Evolutionary conservation across 345 rosid genomes (phyloP).

Genomic region (Tarenaya hassleriana): DNA sequence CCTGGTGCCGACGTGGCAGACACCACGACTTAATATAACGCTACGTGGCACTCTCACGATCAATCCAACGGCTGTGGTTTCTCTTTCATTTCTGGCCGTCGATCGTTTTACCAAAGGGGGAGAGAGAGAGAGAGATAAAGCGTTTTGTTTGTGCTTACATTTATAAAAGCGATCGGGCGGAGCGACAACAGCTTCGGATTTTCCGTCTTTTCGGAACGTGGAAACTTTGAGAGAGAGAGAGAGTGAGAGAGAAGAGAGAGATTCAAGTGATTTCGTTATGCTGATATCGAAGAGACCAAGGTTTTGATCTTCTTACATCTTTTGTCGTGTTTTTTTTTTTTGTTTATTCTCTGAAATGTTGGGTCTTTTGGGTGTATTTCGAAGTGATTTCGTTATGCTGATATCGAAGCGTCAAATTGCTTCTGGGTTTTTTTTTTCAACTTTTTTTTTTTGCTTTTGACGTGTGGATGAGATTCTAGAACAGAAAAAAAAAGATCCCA

Average conservation of each 20-base stretch:
- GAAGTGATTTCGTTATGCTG: no score
- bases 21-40: slow-evolving; percentile 18
- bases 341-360: not conserved
- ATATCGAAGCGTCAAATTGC: slow-evolving; percentile 7
- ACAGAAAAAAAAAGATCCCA: not conserved
- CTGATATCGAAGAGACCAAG: not conserved
- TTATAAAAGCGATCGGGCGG: slow-evolving; percentile 31
- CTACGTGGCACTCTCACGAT: not conserved
- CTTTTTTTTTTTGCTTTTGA: no score
- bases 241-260: slow-evolving; percentile 10
- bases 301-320: slow-evolving; percentile 7
- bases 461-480: not conserved
- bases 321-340: not conserved
- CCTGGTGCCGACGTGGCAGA: slow-evolving; percentile 23
- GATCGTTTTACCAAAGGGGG: not conserved
- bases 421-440: slow-evolving; percentile 1
- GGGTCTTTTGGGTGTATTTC: slow-evolving; percentile 3
- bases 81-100: slow-evolving; percentile 13
- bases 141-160: slow-evolving; percentile 35
- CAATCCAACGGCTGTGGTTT: slow-evolving; percentile 27
- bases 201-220: slow-evolving; percentile 39
- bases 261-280: not conserved
- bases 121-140: slow-evolving; percentile 9
- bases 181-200: slow-evolving; percentile 39
- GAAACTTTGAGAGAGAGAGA: slow-evolving; percentile 17